Base-by-base conservation (phyloP, 768 basidiomycete species). In the Cantharellus anzutake region DNA sequence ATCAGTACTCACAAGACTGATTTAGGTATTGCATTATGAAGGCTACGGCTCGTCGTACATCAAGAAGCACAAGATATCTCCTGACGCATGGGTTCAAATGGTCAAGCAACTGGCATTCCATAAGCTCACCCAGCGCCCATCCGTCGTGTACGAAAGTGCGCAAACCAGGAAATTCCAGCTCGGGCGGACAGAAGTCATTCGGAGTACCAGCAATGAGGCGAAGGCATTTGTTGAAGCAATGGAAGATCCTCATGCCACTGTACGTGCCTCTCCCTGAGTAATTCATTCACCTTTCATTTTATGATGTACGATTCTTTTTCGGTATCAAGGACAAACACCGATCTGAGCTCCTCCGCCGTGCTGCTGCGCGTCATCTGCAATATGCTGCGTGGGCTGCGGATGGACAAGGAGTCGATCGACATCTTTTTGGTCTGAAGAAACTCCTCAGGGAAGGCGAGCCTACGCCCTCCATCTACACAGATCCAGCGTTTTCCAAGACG, bases 91-190 rank as follows among this genome's bases (percentile, higher is more conserved):
- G 82, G 87, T 78, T 16, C 96, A 99, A 72, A 77, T 98, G 59
- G 82, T 93, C 65, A 97, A 93, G 74, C 94, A 97, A 71, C 82
- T 97, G 53, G 94, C 93, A 29, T 97, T 88, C 75, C 81, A 85
- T 70, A 92, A 93, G 73, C 79, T 63, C 76, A 77, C 74, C 65
- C 73, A 74, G 3, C 76, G 85, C 2, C 82, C 85, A 4, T 86
- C 80, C 2, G 82, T 87, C 52, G 83, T 85, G 62, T 99, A 99
- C 73, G 94, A 99, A 75, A 84, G 83, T 63, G 84, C 86, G 3
- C 93, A 97, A 73, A 98, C 94, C 59, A 77, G 96, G 37, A 91
- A 88, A 69, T 99, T 80, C 75, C 80, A 88, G 68, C 78, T 76
- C 1, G 96, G 96, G 0, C 75, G 94, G 58, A 99, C 94, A 3